These are phyloP conservation scores for Pichia phayaonensis DNA, from an alignment of 805 yeast genomes.

Conservation along the genomic window DNA sequence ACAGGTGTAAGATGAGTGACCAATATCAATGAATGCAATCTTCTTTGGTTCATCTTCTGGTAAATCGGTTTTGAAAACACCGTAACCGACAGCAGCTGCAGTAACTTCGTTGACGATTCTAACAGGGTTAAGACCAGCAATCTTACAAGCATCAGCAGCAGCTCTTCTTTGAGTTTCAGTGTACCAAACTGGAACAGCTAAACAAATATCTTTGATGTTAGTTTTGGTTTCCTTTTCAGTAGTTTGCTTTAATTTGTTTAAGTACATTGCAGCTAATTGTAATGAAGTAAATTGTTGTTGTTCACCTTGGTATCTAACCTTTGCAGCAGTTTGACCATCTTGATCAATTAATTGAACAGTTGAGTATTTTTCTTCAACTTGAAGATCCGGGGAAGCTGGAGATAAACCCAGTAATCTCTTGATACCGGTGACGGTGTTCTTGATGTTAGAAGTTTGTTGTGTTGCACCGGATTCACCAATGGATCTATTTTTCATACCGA, in stretches of 20 bases:
- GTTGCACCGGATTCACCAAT: constrained; percentile 95
- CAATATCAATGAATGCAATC: constrained; percentile 93
- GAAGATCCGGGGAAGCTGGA: constrained; percentile 68
- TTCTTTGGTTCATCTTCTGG: constrained; percentile 90
- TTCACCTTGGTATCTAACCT: constrained; percentile 79
- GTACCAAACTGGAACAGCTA: constrained; percentile 97
- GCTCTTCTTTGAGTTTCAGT: constrained; percentile 96
- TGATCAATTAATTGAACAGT: constrained; percentile 63
- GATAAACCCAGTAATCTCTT: constrained; percentile 86
- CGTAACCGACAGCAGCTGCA: constrained; percentile 98
- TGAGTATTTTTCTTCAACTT: constrained; percentile 64
- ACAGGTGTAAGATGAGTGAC: constrained; percentile 92
- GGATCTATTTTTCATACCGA: constrained; percentile 80
- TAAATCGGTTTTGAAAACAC: constrained; percentile 94
- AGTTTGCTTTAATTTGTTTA: constrained; percentile 80
- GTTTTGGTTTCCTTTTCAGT: constrained; percentile 77
- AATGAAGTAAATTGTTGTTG: constrained; percentile 74
- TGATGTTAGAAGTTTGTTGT: constrained; percentile 92
- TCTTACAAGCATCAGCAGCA: constrained; percentile 86
- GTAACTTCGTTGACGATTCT: constrained; percentile 96
- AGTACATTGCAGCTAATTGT: constrained; percentile 91
- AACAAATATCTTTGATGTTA: constrained; percentile 76
- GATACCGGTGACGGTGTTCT: constrained; percentile 91
- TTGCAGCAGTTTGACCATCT: constrained; percentile 73
- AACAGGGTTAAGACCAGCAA: constrained; percentile 97